Evolutionary conservation across 1,284 basidiomycete species (phyloP).

Genomic region (Pseudozyma tsukubaensis): DNA sequence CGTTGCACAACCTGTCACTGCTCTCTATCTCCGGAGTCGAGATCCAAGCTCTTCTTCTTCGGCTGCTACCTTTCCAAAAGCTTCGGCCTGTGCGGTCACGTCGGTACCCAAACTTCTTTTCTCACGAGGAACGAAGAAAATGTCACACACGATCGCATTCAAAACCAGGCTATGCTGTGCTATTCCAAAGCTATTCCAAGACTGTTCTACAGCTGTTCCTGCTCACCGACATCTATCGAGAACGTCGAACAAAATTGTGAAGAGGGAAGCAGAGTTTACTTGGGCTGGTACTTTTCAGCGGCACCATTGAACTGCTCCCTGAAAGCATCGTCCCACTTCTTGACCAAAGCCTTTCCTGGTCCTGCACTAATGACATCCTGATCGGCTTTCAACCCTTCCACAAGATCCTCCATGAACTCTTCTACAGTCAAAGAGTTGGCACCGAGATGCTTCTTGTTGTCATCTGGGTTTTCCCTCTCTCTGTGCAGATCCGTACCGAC

Average conservation of each 20-base stretch:
- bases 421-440: conserved; percentile 55
- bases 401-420: conserved; percentile 61
- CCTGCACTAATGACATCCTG: conserved; percentile 60
- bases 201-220: too few relatives aligned
- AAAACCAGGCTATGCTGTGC: neutral
- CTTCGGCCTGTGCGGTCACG: too few relatives aligned
- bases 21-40: too few relatives aligned
- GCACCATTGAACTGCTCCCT: conserved; percentile 53
- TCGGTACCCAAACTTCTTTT: too few relatives aligned
- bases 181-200: too few relatives aligned
- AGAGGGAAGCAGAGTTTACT: conserved; percentile 8
- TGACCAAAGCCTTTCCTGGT: conserved; percentile 45
- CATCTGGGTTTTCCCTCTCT: conserved; percentile 56
- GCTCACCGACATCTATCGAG: neutral
- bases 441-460: conserved; percentile 64
- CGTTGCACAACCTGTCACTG: neutral
- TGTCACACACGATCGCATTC: too few relatives aligned
- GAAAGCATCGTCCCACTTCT: conserved; percentile 59
- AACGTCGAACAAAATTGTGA: too few relatives aligned
- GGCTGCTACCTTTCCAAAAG: too few relatives aligned
- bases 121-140: too few relatives aligned
- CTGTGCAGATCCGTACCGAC: conserved; percentile 61
- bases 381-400: conserved; percentile 51
- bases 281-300: conserved; percentile 53
- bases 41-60: too few relatives aligned